These are phyloP conservation scores for Pleurotus eryngii DNA, from an alignment of 768 basidiomycete genomes.

Conservation along the genomic window DNA sequence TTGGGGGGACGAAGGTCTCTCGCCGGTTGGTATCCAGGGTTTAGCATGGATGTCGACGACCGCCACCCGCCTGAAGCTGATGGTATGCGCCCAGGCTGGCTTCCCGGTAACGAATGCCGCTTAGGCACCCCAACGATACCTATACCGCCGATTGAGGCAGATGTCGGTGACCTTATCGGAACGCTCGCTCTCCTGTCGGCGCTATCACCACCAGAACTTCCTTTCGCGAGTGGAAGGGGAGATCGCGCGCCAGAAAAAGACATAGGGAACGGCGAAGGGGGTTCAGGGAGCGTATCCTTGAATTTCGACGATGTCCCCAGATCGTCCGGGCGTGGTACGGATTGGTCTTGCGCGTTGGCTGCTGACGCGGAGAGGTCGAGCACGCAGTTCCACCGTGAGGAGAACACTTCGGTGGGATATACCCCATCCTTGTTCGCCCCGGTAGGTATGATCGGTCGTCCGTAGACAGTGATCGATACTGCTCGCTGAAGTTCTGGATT, in stretches of 20 bases:
- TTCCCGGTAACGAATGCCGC: not conserved
- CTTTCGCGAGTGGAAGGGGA: not conserved
- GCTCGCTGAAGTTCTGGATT: conserved; percentile 62
- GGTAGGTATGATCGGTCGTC: conserved; percentile 55
- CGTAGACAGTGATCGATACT: conserved; percentile 77
- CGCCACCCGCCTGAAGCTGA: conserved; percentile 13
- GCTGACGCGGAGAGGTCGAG: conserved; percentile 59
- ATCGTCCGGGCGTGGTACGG: conserved; percentile 6
- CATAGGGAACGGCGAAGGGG: conserved; percentile 75
- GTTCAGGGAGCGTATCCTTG: conserved; percentile 62
- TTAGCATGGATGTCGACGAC: conserved; percentile 20
- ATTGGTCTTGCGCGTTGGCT: not conserved
- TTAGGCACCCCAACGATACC: not conserved
- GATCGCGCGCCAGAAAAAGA: conserved; percentile 22
- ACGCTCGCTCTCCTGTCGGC: conserved; percentile 1
- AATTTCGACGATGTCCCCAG: not conserved
- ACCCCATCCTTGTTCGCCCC: conserved; percentile 10
- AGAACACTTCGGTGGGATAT: conserved; percentile 74
- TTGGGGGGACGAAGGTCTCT: not conserved
- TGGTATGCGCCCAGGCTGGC: conserved; percentile 8
- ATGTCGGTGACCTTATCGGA: conserved; percentile 4
- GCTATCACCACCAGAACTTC: not conserved
- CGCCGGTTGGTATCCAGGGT: conserved; percentile 11
- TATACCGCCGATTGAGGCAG: not conserved
- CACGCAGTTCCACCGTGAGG: conserved; percentile 87